These are phyloP conservation scores for Fusarium metavorans DNA, from an alignment of 2,329 filamentous ascomycete species.

Conservation along the genomic window DNA sequence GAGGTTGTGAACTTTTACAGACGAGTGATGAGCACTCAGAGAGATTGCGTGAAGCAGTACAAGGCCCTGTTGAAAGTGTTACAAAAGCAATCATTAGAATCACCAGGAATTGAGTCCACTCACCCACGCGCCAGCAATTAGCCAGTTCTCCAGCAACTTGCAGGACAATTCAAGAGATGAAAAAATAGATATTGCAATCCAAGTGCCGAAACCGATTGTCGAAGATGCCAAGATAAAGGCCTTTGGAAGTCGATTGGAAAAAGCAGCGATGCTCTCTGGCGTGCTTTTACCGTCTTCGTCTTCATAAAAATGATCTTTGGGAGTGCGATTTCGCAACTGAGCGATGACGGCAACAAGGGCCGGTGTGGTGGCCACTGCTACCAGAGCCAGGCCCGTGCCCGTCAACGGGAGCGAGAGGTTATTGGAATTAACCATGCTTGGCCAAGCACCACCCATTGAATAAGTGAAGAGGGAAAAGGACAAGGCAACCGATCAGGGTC, in stretches of 20 bases:
- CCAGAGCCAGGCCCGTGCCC: constrained; percentile 50
- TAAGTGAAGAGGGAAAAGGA: background rate
- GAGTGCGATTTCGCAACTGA: constrained; percentile 51
- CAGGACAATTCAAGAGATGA: constrained; percentile 53
- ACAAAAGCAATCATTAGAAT: background rate
- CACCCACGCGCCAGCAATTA: constrained; percentile 73
- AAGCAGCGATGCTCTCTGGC: constrained; percentile 70
- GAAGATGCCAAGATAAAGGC: constrained; percentile 66
- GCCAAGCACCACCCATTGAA: background rate
- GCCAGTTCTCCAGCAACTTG: constrained; percentile 67
- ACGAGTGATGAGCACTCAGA: constrained; percentile 61
- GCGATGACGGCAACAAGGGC: constrained; percentile 49
- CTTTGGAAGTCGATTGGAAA: constrained; percentile 71
- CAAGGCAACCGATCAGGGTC: constrained; percentile 5
- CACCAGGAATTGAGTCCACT: constrained; percentile 46
- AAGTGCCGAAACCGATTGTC: constrained; percentile 64
- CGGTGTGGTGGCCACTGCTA: constrained; percentile 53
- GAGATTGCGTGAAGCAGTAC: constrained; percentile 64
- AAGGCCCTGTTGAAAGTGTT: constrained; percentile 55
- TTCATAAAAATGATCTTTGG: constrained; percentile 67
- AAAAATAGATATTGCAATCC: constrained; percentile 68
- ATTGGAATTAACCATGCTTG: constrained; percentile 30
- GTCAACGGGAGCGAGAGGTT: constrained; percentile 44
- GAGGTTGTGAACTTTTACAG: constrained; percentile 65
- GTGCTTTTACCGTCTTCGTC: constrained; percentile 79